Base-by-base conservation (phyloP, 2,329 filamentous ascomycete species). In the Plectosphaerella sp. region DNA sequence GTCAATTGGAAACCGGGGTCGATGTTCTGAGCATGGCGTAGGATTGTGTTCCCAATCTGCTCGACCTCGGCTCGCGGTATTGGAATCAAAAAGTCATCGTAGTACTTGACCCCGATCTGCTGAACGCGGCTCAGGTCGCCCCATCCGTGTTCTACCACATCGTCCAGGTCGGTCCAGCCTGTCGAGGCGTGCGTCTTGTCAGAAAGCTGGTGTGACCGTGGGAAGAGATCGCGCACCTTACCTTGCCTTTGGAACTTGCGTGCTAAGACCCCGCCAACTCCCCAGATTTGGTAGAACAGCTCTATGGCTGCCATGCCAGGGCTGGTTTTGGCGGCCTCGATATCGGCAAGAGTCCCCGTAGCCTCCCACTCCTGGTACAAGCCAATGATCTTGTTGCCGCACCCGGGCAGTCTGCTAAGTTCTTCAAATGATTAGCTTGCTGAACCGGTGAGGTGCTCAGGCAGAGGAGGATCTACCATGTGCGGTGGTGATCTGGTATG, bases 91-190 rank as follows among this genome's bases (percentile, higher is more conserved):
- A 99, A 88, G 57, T 97, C 93, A 35, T 95, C 88, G 65, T 95
- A 96, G 69, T 86, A 97, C 65, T 97, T 97, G 45, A 97, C 75
- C 0, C 94, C 93, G 51, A 97, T 96, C 65, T 97, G 91, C 67
- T 97, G 93, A 1, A 90, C 88, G 12, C 91, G 83, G 1, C 79
- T 87, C 1, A 97, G 74, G 0, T 68, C 76, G 18, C 75, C 66
- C 93, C 93, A 97, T 11, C 89, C 91, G 61, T 84, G 80, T 62
- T 96, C 88, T 41, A 96, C 76, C 3, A 97, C 74, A 61, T 97
- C 92, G 61, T 97, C 91, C 1, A 96, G 74, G 54, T 94, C 88
- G 54, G 83, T 79, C 89, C 91, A 97, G 25, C 89, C 71, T 73
- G 18, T 33, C 5, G 28, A 33, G 28, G 8, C 11, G 28, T 12